phyloP scores from a whole-genome alignment of 345 rosid genomes.

The Boechera stricta region DNA sequence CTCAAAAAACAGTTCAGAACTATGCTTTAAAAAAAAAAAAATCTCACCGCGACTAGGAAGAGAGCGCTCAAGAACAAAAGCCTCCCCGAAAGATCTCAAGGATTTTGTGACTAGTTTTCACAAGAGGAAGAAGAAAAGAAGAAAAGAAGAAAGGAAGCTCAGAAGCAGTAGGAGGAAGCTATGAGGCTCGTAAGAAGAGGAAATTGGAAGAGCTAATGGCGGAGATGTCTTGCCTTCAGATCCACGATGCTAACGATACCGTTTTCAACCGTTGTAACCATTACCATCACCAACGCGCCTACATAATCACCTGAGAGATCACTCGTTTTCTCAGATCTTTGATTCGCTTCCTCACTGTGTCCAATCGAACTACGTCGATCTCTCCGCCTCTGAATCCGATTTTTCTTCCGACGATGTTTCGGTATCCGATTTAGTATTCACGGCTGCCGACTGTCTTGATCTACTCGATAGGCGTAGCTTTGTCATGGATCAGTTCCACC shows the following conservation, averaged over 20 bases:
- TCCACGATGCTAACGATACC: constrained; percentile 45
- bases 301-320: constrained; percentile 35
- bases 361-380: constrained; percentile 43
- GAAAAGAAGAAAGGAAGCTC: constrained; percentile 90
- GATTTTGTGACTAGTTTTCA: constrained; percentile 94
- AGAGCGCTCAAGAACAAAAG: constrained; percentile 84
- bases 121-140: constrained; percentile 99
- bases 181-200: constrained; percentile 66
- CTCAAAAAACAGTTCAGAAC: too few species aligned
- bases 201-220: constrained; percentile 39
- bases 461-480: constrained; percentile 60
- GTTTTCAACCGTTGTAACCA: constrained; percentile 40
- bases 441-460: constrained; percentile 47
- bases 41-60: constrained; percentile 33
- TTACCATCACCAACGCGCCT: constrained; percentile 39
- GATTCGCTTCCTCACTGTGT: constrained; percentile 52
- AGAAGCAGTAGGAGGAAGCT: constrained; percentile 70
- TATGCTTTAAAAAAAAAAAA: too few species aligned
- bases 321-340: constrained; percentile 30
- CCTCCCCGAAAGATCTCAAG: constrained; percentile 80
- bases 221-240: constrained; percentile 53
- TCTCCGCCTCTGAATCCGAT: constrained; percentile 46
- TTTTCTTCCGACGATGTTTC: constrained; percentile 37
- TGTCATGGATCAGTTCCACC: constrained; percentile 89
- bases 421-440: constrained; percentile 45